phyloP scores from a whole-genome alignment of 106 monocot species.

The Agapanthus africanus region DNA sequence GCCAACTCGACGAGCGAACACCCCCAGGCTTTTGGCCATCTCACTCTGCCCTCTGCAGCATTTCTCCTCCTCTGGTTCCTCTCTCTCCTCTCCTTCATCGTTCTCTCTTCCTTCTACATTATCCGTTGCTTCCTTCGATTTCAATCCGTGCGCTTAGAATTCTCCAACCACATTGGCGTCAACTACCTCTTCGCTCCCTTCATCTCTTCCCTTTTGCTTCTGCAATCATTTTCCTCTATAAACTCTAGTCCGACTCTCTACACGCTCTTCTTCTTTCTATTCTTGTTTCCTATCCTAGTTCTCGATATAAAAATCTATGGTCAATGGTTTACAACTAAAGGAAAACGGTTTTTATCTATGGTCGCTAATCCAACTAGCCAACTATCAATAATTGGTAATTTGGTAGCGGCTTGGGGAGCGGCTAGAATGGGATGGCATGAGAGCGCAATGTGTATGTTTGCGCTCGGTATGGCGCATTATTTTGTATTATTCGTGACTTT shows the following conservation, averaged over 20 bases:
- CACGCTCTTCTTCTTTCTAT: background rate
- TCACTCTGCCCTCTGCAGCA: background rate
- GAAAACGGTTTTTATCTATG: slow-evolving; percentile 23
- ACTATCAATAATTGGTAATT: slow-evolving; percentile 8
- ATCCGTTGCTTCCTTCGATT: slow-evolving; percentile 22
- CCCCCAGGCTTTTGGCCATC: background rate
- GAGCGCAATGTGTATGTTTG: slow-evolving; percentile 15
- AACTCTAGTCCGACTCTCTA: background rate
- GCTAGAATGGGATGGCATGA: slow-evolving; percentile 14
- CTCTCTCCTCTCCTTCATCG: slow-evolving; percentile 4
- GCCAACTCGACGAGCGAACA: background rate
- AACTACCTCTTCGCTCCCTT: slow-evolving; percentile 36
- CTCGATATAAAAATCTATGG: slow-evolving; percentile 18
- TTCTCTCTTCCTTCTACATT: slow-evolving; percentile 21
- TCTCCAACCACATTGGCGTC: slow-evolving; percentile 25
- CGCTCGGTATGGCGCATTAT: slow-evolving; percentile 14
- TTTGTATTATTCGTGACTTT: slow-evolving; percentile 11
- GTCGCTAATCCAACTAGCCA: slow-evolving; percentile 30
- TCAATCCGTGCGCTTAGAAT: slow-evolving; percentile 12
- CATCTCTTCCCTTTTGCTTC: slow-evolving; percentile 21
- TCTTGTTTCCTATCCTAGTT: background rate
- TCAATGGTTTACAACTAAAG: slow-evolving; percentile 21
- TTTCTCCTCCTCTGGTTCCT: slow-evolving; percentile 9
- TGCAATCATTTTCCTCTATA: slow-evolving; percentile 6
- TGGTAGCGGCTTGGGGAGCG: slow-evolving; percentile 5